Evolutionary conservation across 495 filamentous ascomycete genomes (phyloP), one percentile per base, ranked within the genome.

Genomic region (Staphylotrichum longicolle): DNA sequence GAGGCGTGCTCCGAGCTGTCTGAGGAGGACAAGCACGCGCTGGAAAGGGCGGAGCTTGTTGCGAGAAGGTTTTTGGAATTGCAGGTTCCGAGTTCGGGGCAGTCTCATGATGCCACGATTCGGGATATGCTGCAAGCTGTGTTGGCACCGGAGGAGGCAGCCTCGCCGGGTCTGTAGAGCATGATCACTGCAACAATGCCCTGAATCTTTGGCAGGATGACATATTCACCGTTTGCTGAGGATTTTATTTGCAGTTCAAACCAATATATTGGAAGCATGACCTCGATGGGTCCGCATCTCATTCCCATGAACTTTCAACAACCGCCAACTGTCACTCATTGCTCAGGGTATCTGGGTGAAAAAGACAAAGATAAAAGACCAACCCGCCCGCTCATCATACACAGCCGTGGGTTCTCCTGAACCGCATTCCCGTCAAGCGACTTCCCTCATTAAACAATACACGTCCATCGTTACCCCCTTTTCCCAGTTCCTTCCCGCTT

Each of bases 61-160:
- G 59, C 65, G 0, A 64, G 61, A 32, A 50, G 57, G 30, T 69
- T 74, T 54, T 34, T 72, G 44, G 60, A 51, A 12, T 46, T 65
- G 60, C 46, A 58, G 3, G 35, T 67, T 20, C 56, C 61, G 12
- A 53, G 5, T 3, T 11, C 50, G 2, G 15, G 44, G 32, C 37
- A 55, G 8, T 51, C 44, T 6, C 35, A 30, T 3, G n/a, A 27
- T 2, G 34, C 4, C n/a, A 44, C n/a, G 9, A 50, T 67, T 32
- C 56, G 65, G 32, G 53, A 59, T 3, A 59, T 59, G 57, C 15
- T 70, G 45, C 41, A 53, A 33, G 30, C 6, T 57, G 51, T 59
- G n/a, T 5, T 60, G 33, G 27, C 34, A 20, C 11, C 32, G 20
- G 53, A 45, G 33, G 49, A 30, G 33, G 33, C 11, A 8, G 40